phyloP scores from a whole-genome alignment of 2,329 filamentous ascomycete genomes.

The Calonectria fujianensis region DNA sequence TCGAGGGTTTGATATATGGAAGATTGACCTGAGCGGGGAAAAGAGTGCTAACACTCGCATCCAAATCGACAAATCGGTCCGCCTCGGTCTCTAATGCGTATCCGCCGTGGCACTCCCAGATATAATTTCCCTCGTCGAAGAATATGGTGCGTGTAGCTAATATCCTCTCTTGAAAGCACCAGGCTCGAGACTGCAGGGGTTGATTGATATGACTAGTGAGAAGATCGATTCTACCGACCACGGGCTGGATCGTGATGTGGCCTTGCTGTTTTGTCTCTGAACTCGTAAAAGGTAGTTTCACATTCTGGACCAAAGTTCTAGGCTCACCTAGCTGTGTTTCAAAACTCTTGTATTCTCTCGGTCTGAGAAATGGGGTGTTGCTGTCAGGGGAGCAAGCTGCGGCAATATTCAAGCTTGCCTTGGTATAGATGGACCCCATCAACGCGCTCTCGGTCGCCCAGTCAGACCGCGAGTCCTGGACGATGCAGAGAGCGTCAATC shows the following conservation, averaged over 20 bases:
- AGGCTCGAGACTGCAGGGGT: slow-evolving; percentile 7
- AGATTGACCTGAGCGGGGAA: neutral
- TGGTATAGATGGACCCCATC: slow-evolving; percentile 22
- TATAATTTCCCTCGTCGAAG: slow-evolving; percentile 11
- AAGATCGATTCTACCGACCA: neutral
- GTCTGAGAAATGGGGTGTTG: neutral
- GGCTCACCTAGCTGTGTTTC: neutral
- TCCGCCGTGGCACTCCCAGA: slow-evolving; percentile 19
- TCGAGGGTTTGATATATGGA: slow-evolving; percentile 1
- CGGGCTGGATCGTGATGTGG: neutral
- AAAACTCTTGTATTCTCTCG: neutral
- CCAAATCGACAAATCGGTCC: neutral
- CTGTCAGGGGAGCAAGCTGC: slow-evolving; percentile 1
- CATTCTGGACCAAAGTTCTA: neutral
- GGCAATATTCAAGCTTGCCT: slow-evolving; percentile 1
- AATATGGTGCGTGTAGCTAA: slow-evolving; percentile 13
- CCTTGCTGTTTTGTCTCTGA: neutral
- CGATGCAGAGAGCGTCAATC: slow-evolving; percentile 21
- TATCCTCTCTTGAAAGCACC: slow-evolving; percentile 20
- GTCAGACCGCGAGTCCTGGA: slow-evolving; percentile 1
- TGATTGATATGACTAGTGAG: neutral
- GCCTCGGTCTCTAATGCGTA: neutral
- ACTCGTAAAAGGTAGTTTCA: neutral
- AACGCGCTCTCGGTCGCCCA: slow-evolving; percentile 1
- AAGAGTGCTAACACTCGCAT: neutral